Evolutionary conservation across 2,329 filamentous ascomycete species (phyloP).

Genomic region (Drechslera avenae): DNA sequence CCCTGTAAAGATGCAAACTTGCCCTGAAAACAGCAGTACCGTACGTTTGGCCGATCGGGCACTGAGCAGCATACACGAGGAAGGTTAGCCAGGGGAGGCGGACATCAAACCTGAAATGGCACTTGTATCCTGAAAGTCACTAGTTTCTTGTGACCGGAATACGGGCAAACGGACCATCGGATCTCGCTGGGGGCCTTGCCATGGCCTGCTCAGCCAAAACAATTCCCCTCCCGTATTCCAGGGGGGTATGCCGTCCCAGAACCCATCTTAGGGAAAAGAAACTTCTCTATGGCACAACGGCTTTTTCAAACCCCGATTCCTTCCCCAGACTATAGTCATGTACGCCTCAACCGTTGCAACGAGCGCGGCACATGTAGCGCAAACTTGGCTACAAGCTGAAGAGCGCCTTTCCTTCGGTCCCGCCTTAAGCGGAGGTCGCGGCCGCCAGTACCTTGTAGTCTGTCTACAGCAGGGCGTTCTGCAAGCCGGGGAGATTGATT

Average conservation of each 20-base stretch:
- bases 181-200: not conserved
- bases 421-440: not conserved
- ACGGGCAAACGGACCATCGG: no score
- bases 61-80: no score
- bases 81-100: no score
- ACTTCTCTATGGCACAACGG: not conserved
- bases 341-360: slow-evolving; percentile 8
- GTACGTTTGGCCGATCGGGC: no score
- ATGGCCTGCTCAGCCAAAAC: not conserved
- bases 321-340: not conserved
- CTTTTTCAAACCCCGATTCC: not conserved
- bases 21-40: no score
- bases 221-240: not conserved
- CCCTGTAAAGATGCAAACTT: no score
- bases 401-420: slow-evolving; percentile 1
- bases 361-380: not conserved
- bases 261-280: not conserved
- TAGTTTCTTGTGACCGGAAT: no score
- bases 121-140: no score
- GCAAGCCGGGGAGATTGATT: not conserved
- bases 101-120: no score
- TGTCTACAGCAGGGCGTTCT: not conserved
- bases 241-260: not conserved
- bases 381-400: slow-evolving; percentile 5
- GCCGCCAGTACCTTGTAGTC: no score